Evolutionary conservation across 139 green algal genomes (phyloP).

Genomic region (Microglena sp.): DNA sequence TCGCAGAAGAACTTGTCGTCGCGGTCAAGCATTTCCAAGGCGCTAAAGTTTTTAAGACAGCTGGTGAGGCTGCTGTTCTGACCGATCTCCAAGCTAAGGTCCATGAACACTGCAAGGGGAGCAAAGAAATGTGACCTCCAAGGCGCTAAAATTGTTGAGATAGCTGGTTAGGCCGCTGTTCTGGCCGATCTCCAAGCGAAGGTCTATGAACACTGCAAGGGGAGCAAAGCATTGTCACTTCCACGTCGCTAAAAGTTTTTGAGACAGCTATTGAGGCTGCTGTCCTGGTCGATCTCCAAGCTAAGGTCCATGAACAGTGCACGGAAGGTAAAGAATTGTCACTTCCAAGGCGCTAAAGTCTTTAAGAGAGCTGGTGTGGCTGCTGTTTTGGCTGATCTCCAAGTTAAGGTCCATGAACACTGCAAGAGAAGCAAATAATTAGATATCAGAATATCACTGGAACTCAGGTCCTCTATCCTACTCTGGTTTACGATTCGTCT

Average conservation of each 20-base stretch:
- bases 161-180: conserved; percentile 81
- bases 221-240: too few relatives aligned
- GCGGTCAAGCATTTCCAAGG: conserved; percentile 68
- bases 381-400: too few relatives aligned
- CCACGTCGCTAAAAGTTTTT: too few relatives aligned
- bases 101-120: conserved; percentile 66
- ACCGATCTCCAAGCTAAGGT: conserved; percentile 90
- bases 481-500: too few relatives aligned
- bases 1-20: conserved; percentile 98
- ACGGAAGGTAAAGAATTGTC: not conserved
- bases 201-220: conserved; percentile 93
- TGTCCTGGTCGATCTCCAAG: conserved; percentile 92
- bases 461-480: too few relatives aligned
- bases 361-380: too few relatives aligned
- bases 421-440: too few relatives aligned
- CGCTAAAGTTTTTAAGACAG: conserved; percentile 86
- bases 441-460: too few relatives aligned
- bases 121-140: not conserved
- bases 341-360: too few relatives aligned
- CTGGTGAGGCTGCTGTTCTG: conserved; percentile 78
- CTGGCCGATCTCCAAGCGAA: conserved; percentile 88
- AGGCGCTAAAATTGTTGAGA: conserved; percentile 86
- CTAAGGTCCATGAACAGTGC: conserved; percentile 86
- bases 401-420: too few relatives aligned
- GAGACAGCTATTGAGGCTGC: conserved; percentile 73